phyloP scores from a whole-genome alignment of 352 stramenopile genomes.

The Phytophthora pisi region DNA sequence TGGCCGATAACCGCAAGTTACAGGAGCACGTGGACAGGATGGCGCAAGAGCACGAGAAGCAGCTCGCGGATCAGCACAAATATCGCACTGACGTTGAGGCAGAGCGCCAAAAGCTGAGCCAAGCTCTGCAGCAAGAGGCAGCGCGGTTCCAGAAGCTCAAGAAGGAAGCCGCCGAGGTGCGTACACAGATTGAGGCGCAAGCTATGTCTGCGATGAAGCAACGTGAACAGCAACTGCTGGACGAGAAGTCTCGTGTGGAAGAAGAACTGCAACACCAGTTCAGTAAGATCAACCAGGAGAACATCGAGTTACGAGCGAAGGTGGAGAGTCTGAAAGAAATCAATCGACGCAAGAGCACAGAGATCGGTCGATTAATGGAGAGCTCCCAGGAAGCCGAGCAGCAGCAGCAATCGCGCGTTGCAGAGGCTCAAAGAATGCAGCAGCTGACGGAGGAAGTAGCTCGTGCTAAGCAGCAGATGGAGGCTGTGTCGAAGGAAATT shows the following conservation, averaged over 20 bases:
- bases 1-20: constrained; percentile 50
- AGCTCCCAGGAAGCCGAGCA: constrained; percentile 46
- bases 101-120: constrained; percentile 42
- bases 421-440: constrained; percentile 43
- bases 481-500: constrained; percentile 51
- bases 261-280: constrained; percentile 47
- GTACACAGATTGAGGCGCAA: constrained; percentile 49
- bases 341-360: constrained; percentile 55
- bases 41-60: constrained; percentile 54
- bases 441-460: constrained; percentile 49
- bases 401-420: constrained; percentile 26
- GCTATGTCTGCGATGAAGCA: constrained; percentile 52
- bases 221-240: constrained; percentile 55
- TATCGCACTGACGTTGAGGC: constrained; percentile 42
- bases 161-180: constrained; percentile 45
- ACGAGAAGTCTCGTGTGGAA: constrained; percentile 49
- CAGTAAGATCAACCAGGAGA: constrained; percentile 45
- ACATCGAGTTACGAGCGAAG: constrained; percentile 45
- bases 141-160: constrained; percentile 45
- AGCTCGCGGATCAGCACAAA: constrained; percentile 51
- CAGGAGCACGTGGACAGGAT: constrained; percentile 51
- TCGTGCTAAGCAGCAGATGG: constrained; percentile 42
- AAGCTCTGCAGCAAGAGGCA: constrained; percentile 47
- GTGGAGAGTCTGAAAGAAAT: constrained; percentile 57
- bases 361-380: constrained; percentile 58